Percentiles rank a stretch among this genome's conserved stretches.
phyloP scores from a whole-genome alignment of 2,329 filamentous ascomycete genomes.

The Beauveria sp. region DNA sequence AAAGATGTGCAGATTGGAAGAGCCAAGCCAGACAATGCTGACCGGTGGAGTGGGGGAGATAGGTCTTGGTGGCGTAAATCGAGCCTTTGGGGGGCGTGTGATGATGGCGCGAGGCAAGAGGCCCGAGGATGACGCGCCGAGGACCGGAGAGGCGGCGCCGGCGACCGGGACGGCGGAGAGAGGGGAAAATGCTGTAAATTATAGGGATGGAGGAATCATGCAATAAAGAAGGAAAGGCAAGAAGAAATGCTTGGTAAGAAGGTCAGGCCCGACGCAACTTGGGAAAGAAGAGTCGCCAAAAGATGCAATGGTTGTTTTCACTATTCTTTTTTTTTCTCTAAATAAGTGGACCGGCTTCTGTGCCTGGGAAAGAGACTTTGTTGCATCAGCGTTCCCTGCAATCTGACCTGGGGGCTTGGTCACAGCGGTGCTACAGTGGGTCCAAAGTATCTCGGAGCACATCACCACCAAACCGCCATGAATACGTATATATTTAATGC shows the following conservation, averaged over 20 bases:
- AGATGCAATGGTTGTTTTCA: neutral
- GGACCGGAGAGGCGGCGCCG: neutral
- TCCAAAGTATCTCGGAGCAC: too few relatives aligned
- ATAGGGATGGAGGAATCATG: neutral
- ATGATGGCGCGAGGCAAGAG: neutral
- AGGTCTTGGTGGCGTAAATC: slow-evolving; percentile 1
- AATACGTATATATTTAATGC: too few relatives aligned
- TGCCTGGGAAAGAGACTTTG: neutral
- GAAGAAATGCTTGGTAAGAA: too few relatives aligned
- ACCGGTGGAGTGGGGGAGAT: neutral
- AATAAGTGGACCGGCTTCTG: neutral
- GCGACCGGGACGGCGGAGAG: neutral
- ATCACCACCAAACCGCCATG: too few relatives aligned
- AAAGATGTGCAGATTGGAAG: neutral
- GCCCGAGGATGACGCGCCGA: neutral
- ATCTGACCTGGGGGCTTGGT: too few relatives aligned
- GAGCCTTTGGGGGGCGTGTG: neutral
- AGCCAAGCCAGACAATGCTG: neutral
- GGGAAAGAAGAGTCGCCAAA: neutral
- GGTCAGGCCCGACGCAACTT: too few relatives aligned
- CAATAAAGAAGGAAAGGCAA: too few relatives aligned
- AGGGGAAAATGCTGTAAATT: neutral
- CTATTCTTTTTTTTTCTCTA: neutral
- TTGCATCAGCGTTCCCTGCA: neutral
- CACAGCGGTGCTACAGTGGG: too few relatives aligned